Evolutionary conservation across 768 basidiomycete genomes (phyloP), one percentile per base, ranked within the genome.

Genomic region (Suillus subaureus): DNA sequence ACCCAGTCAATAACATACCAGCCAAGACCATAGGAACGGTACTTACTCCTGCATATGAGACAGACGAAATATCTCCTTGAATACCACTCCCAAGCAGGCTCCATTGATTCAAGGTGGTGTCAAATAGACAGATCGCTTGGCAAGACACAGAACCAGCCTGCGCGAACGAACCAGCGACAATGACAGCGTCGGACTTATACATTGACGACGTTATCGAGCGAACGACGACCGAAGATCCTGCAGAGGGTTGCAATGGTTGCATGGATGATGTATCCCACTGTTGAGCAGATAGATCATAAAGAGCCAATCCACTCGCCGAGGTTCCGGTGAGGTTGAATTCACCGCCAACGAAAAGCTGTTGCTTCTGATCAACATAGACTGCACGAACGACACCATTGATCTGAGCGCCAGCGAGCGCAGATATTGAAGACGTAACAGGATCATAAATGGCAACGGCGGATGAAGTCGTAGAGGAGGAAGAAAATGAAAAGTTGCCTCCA

Each of bases 131-230:
- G 49, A 98, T 87, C 2, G 86, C 89, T 45, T 85, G 85, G 76
- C 97, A 98, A 1, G 79, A 75, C 18, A 92, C 78, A 0, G 89
- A 84, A 9, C 94, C 96, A 3, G 92, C 94, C 49, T 88, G 85
- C 0, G 86, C 77, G 68, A 99, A 98, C 2, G 90, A 87, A n/a
- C 97, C 97, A 2, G 92, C 95, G 13, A 97, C 90, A 57, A 97
- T 81, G 62, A 98, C 74, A 2, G 82, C 82, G 56, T 87, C 84
- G 31, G 85, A 70, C 70, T 88, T 85, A 15, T 88, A 83, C 1
- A 84, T 72, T 0, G 93, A 85, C 63, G 82, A 80, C 2, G 86
- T 85, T 68, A 98, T 84, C 1, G 89, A 90, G 51, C 91, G 87
- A 65, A 96, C 90, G 52, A 88, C 80, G 26, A 90, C 89, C 7